Evolutionary conservation across 2,329 filamentous ascomycete genomes (phyloP), one percentile per base, ranked within the genome.

Genomic region (Alternaria alternata): DNA sequence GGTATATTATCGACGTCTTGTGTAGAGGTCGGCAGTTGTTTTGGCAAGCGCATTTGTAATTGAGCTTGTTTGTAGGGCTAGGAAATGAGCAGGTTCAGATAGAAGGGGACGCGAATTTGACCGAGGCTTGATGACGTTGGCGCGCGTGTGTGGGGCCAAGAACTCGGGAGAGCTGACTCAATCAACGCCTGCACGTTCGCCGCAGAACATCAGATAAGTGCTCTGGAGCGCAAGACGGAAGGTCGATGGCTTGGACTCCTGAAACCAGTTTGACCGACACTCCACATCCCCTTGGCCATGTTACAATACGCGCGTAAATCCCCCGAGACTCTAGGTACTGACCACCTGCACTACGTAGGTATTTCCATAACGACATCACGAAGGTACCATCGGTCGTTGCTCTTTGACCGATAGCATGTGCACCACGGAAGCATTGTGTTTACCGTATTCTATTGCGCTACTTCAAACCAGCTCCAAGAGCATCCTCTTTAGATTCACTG

Each of bases 21-120:
- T 46, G 24, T 24, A 26, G 42, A 1, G 3, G 16, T 30, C 55
- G 55, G 55, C 55, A 58, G 55, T 58, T 58, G 36, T 26, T 16
- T 4, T 46, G 22, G 39, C 32, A 53, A 53, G 48, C 49, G 30
- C 30, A 5, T 7, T 46, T 38, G 46, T 24, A n/a, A 36, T 24
- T 24, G 18, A 22, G 12, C 12, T 32, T 16, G 20, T 46, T 20
- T 24, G 39, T 26, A 36, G 20, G 20, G 18, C 24, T 22, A 24
- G 24, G 39, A 24, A 20, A 28, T 24, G 16, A 14, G 18, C 26
- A 34, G 18, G 30, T 43, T 24, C 20, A 28, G 12, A 26, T 53
- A 18, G 14, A 28, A 30, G 14, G 30, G 36, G 51, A 32, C 51
- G 22, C 49, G n/a, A 51, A 30, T 51, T 16, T 16, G 24, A 24